phyloP scores from a whole-genome alignment of 139 green algal genomes.

The Chlorella sorokiniana region DNA sequence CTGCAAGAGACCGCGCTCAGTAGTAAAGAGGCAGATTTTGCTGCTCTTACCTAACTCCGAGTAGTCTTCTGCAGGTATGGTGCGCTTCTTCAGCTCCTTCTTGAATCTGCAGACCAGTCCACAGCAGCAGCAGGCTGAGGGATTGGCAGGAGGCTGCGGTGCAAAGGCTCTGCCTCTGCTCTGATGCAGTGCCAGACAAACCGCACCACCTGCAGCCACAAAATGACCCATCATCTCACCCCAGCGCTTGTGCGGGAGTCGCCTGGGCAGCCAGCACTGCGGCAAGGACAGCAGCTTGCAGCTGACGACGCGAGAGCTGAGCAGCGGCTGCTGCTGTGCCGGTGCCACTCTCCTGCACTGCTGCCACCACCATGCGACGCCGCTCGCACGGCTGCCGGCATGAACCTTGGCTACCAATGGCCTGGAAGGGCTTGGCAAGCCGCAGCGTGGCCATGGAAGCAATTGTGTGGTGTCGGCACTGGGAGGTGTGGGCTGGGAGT shows the following conservation, averaged over 20 bases:
- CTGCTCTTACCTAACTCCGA: slow-evolving; percentile 22
- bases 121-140: not conserved
- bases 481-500: too few relatives aligned
- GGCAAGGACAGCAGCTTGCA: slow-evolving; percentile 2
- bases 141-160: not conserved
- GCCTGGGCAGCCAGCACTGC: slow-evolving; percentile 3
- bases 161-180: not conserved
- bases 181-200: not conserved
- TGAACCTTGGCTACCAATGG: too few relatives aligned
- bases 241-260: not conserved
- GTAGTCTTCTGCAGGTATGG: slow-evolving; percentile 67
- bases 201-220: too few relatives aligned
- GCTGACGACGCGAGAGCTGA: slow-evolving; percentile 8
- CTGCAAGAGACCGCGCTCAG: not conserved
- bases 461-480: not conserved
- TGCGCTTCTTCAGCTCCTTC: slow-evolving; percentile 80
- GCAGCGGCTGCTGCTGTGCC: too few relatives aligned
- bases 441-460: too few relatives aligned
- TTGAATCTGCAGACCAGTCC: slow-evolving; percentile 54
- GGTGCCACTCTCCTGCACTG: not conserved
- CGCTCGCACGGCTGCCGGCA: too few relatives aligned
- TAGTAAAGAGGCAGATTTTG: slow-evolving; percentile 20
- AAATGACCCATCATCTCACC: not conserved
- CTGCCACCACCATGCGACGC: not conserved
- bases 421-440: not conserved